A percentile compares a stretch with the other conserved stretches of the same genome.
These are phyloP conservation scores for Diaporthe amygdali DNA, from an alignment of 2,329 filamentous ascomycete species.

Conservation along the genomic window DNA sequence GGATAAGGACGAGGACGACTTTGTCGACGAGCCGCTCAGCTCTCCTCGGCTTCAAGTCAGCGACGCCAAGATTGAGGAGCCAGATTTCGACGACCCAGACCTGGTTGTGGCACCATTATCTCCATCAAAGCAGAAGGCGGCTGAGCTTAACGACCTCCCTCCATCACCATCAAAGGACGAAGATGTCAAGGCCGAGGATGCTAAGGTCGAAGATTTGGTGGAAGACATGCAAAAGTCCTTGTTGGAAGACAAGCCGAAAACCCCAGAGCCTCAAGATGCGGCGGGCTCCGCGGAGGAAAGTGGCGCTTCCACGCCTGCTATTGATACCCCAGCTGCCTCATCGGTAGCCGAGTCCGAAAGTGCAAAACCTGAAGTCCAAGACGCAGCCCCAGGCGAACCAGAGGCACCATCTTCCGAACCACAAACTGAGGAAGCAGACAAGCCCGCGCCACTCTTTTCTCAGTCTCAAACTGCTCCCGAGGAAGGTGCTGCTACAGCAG, in stretches of 20 bases:
- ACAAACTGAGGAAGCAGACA: constrained; percentile 56
- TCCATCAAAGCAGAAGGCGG: constrained; percentile 48
- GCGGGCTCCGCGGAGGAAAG: constrained; percentile 6
- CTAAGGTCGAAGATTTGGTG: constrained; percentile 29
- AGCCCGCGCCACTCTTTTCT: constrained; percentile 66
- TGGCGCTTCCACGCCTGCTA: constrained; percentile 11
- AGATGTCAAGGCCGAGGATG: constrained; percentile 27
- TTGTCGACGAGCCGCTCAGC: constrained; percentile 79
- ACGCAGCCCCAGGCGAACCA: constrained; percentile 19
- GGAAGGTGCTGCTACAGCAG: neutral
- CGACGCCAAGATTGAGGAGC: constrained; percentile 58
- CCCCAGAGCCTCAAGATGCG: constrained; percentile 17
- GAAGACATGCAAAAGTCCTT: constrained; percentile 26
- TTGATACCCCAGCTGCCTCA: constrained; percentile 20
- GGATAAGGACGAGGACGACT: constrained; percentile 72
- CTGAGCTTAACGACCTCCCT: constrained; percentile 5
- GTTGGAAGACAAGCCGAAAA: constrained; percentile 15
- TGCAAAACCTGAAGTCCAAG: constrained; percentile 18
- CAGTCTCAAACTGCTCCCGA: constrained; percentile 1
- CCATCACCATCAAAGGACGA: constrained; percentile 3
- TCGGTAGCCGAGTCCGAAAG: constrained; percentile 20
- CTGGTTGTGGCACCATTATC: constrained; percentile 64
- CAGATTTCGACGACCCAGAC: constrained; percentile 60
- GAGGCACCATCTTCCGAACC: constrained; percentile 25
- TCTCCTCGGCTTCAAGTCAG: constrained; percentile 69